Base-by-base conservation (phyloP, 805 yeast species). In the Myxozyma mucilagina region DNA sequence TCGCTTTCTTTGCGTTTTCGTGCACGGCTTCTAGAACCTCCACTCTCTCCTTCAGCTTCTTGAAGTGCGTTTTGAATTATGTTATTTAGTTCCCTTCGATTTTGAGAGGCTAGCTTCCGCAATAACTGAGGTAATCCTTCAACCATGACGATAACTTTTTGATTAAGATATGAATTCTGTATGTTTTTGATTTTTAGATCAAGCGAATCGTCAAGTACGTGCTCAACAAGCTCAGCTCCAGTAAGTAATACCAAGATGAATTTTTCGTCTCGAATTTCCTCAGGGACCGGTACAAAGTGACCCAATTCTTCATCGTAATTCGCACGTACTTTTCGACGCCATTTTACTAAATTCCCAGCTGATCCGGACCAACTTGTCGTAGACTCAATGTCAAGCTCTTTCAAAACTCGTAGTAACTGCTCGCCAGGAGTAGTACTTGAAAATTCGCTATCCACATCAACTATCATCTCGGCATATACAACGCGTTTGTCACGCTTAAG, bases 301-400 rank as follows among this genome's bases (percentile, higher is more conserved):
- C 60, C 65, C 34, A 55, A 57, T 8, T 53, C 59, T 18, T 20
- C 36, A 41, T 58, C 49, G 50, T 50, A 65, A 31, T 51, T 59
- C 11, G 63, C 53, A 31, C 18, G 36, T 9, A 59, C 65, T 39
- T 60, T 60, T 10, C 68, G 58, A 16, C 65, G 57, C 67, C 67
- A 65, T 45, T 44, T 56, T 18, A 65, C 38, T 53, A 60, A 42
- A 57, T 55, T 63, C 18, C 55, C 61, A 11, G 56, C 42, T 14
- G 61, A 58, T 42, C 62, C 53, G 9, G 47, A 45, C 61, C 63
- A 60, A 16, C 35, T 24, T 13, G 53, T 53, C 18, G 56, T 36
- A 10, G 45, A 45, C 42, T 52, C 58, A 13, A 60, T 47, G 3
- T 47, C 54, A 11, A 60, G 49, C 35, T 43, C 38, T 32, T 14